These are phyloP conservation scores for Naganishia sp. DNA, from an alignment of 1,284 basidiomycete genomes.

Conservation along the genomic window DNA sequence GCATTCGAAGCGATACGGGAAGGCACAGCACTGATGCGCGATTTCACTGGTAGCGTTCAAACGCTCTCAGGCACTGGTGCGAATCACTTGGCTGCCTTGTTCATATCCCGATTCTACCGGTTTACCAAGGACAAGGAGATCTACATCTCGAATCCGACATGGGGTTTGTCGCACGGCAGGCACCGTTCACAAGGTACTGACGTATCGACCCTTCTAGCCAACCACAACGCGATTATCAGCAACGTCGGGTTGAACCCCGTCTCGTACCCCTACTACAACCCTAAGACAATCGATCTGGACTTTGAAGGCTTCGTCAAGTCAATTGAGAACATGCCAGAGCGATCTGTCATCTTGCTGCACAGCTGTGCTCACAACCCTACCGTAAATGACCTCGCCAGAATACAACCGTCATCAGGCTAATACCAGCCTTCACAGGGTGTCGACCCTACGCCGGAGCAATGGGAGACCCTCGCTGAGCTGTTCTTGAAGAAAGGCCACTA, in stretches of 20 bases:
- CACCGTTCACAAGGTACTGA: not conserved
- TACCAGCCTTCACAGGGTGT: slow-evolving; percentile 60
- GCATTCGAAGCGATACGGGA: not conserved
- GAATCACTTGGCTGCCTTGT: slow-evolving; percentile 85
- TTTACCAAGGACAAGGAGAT: slow-evolving; percentile 69
- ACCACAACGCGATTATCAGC: slow-evolving; percentile 85
- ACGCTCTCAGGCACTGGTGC: slow-evolving; percentile 95
- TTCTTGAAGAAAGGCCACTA: slow-evolving; percentile 77
- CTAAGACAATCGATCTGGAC: slow-evolving; percentile 82
- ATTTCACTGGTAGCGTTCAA: slow-evolving; percentile 63
- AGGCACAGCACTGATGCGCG: not conserved
- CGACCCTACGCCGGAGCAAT: slow-evolving; percentile 86
- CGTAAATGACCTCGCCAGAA: slow-evolving; percentile 29
- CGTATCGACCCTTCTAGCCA: slow-evolving; percentile 59
- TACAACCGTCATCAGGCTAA: not conserved
- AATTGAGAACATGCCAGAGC: slow-evolving; percentile 61
- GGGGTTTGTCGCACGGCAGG: slow-evolving; percentile 64
- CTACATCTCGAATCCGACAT: slow-evolving; percentile 87
- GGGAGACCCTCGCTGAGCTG: slow-evolving; percentile 73
- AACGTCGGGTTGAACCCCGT: slow-evolving; percentile 77
- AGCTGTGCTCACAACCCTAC: slow-evolving; percentile 97
- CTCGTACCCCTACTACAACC: slow-evolving; percentile 88
- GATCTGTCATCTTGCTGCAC: slow-evolving; percentile 84
- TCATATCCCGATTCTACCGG: slow-evolving; percentile 78
- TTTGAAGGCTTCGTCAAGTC: slow-evolving; percentile 69